phyloP scores from a whole-genome alignment of 2,329 filamentous ascomycete species.

The Cercospora sojina region DNA sequence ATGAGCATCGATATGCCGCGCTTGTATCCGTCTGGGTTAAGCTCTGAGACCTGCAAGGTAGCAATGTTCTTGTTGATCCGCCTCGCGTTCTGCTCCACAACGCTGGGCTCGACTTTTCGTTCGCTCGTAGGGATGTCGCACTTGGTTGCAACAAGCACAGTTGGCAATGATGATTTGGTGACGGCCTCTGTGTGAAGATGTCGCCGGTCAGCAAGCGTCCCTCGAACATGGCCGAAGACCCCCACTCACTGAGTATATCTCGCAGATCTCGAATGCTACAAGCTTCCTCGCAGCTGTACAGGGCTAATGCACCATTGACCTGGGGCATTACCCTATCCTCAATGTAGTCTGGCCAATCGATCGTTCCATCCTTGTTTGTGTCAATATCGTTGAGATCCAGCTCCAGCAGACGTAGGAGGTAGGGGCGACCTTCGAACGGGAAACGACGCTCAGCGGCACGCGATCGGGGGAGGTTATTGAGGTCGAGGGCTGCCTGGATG shows the following conservation, averaged over 20 bases:
- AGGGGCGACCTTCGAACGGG: constrained; percentile 56
- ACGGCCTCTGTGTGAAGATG: constrained; percentile 65
- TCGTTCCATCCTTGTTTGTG: constrained; percentile 49
- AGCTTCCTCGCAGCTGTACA: constrained; percentile 83
- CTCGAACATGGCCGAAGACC: neutral
- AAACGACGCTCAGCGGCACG: constrained; percentile 54
- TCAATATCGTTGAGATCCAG: constrained; percentile 54
- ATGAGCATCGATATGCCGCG: constrained; percentile 75
- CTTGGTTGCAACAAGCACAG: constrained; percentile 82
- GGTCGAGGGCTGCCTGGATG: constrained; percentile 56
- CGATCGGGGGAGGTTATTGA: constrained; percentile 46
- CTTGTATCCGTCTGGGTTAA: constrained; percentile 69
- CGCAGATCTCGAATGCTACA: constrained; percentile 73
- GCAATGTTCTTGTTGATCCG: constrained; percentile 63
- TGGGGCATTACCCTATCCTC: constrained; percentile 69
- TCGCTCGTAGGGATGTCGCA: constrained; percentile 73
- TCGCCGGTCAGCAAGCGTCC: constrained; percentile 4
- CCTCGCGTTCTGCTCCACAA: constrained; percentile 63
- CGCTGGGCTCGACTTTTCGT: constrained; percentile 69
- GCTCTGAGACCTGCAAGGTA: constrained; percentile 70
- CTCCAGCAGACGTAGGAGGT: constrained; percentile 59
- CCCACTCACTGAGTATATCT: constrained; percentile 71
- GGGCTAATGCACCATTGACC: constrained; percentile 77
- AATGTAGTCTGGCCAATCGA: constrained; percentile 58
- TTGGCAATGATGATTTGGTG: constrained; percentile 69